Base-by-base conservation (phyloP, 306 rosid species). In the Echinosophora koreensis region DNA sequence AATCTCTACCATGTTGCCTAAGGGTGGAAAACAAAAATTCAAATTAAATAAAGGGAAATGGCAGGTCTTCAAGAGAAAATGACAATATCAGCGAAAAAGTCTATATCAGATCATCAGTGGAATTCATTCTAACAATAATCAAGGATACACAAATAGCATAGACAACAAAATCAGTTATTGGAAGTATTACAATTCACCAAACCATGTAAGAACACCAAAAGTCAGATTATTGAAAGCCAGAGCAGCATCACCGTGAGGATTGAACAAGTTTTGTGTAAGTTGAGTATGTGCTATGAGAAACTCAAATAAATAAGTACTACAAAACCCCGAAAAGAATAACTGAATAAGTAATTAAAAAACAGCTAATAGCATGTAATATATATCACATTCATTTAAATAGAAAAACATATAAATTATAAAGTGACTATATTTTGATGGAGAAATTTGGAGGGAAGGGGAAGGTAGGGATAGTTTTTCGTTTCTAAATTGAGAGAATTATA, bases 1-100 rank as follows among this genome's bases (percentile, higher is more conserved):
- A 67, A 65, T 74, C 74, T 76, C 83, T 68, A 55, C 56, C 74
- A 32, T 16, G 69, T 54, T 57, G 88, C 90, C 94, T 85, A 51
- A 34, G 39, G 69, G 44, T 3, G 28, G 32, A 27, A 3, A 62
- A 60, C 49, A 42, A 5, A 0, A 47, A 42, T 69, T 52, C 51
- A 87, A 44, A 72, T 59, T 42, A 3, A 10, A 63, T 39, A 22
- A 69, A 34, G 51, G 62, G 52, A 16, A 60, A 69, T 11, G 8
- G 50, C 62, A 56, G 79, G 22, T 57, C 42, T 67, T 74, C 71
- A 34, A 34, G 28, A 35, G 57, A 46, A 46, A 68, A 68, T 14
- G 9, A 59, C 16, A 35, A 64, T 57, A 32, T 66, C 70, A 58
- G 44, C 16, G 42, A 12, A 77, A 28, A 39, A 30, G 17, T 67